Base-by-base conservation (phyloP, 345 rosid species). In the Combretum micranthum region DNA sequence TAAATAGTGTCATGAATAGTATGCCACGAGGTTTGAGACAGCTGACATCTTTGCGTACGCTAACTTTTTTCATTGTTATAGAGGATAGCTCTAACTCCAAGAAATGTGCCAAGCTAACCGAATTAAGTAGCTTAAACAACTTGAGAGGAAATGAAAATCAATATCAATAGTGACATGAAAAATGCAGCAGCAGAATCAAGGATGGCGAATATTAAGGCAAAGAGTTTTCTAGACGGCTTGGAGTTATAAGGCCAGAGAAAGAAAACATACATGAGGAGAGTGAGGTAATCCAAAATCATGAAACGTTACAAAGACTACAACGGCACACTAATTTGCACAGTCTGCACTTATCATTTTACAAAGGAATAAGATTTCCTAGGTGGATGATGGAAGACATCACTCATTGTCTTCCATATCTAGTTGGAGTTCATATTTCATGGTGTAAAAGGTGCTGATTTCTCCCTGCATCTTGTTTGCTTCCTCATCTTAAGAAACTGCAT, bases 11-110 rank as follows among this genome's bases (percentile, higher is more conserved):
- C 49, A 26, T 69, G 20, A 48, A 42, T 25, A 22, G 46, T 43
- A 50, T 61, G 55, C 64, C 56, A 7, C 2, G 4, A 15, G 64
- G 56, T 17, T n/a, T 61, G n/a, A 42, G 64, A 20, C 20, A 51
- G 20, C 19, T 61, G 37, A 42, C 64, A 1, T 61, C 56, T 4
- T n/a, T n/a, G n/a, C n/a, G n/a, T n/a, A n/a, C n/a, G n/a, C n/a
- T n/a, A n/a, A n/a, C n/a, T n/a, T n/a, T n/a, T n/a, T n/a, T n/a
- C n/a, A n/a, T n/a, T n/a, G n/a, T n/a, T n/a, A n/a, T n/a, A n/a
- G n/a, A n/a, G n/a, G n/a, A n/a, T n/a, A n/a, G n/a, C n/a, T n/a
- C n/a, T n/a, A n/a, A n/a, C n/a, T n/a, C n/a, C n/a, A n/a, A n/a
- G n/a, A n/a, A n/a, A n/a, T n/a, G n/a, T n/a, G n/a, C n/a, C n/a